Evolutionary conservation across 2,329 filamentous ascomycete species (phyloP), one percentile per base, ranked within the genome.

Genomic region (Magnaporthales sp.): DNA sequence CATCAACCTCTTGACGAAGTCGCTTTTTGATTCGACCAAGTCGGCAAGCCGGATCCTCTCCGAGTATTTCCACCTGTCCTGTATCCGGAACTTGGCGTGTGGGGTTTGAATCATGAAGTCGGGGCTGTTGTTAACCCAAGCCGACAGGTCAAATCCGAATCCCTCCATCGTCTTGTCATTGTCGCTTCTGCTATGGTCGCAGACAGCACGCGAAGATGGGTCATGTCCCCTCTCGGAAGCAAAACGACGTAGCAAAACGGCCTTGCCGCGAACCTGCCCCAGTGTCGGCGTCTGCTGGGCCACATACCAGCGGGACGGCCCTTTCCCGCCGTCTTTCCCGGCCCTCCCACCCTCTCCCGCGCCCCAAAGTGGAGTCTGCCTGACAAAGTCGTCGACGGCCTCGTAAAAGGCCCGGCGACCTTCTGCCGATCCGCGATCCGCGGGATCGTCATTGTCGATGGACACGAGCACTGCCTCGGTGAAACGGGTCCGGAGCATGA

Each of bases 401-500:
- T 72, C 68, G 67, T 79, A 77, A 68, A 82, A 81, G 19, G 69
- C 27, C 24, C 81, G 66, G 1, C 54, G 29, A 31, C 64, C 64
- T 5, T 31, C 64, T 4, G 73, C 73, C 62, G 72, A 46, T 13
- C 63, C 81, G 26, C 89, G 81, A 66, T 90, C 85, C 66, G 83
- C 80, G 69, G 89, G 85, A 31, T 82, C 81, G 61, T 92, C 89
- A 66, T 89, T 86, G 75, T 92, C 91, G 68, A 92, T 76, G 2
- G 85, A 89, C 67, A 92, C 78, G 66, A 92, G 83, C 51, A 92
- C 78, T 0, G 87, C 88, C 74, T 92, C 89, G 19, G 82, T 84
- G 0, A 87, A 86, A 8, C n/a, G n/a, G 19, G 86, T 29, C 38
- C 8, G 1, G 19, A 54, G 32, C 56, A 60, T 60, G 29, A 91